Conservation (phyloP, 2,329 filamentous ascomycete genomes). For the Leptographium galeiforme region DNA sequence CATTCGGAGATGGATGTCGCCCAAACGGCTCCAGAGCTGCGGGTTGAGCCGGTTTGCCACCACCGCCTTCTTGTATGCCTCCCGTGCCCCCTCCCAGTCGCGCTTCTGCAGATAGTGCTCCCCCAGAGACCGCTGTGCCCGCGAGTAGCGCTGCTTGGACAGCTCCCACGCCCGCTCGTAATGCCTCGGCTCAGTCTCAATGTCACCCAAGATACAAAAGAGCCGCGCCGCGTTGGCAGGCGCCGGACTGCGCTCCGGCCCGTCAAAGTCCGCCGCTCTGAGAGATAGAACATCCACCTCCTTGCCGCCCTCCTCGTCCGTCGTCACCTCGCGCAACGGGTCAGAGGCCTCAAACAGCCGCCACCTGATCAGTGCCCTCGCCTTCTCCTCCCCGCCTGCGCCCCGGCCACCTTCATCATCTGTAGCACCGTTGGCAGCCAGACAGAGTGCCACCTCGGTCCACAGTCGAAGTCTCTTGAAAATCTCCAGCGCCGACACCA, state of each 20-base stretch:
- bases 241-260: constrained; percentile 54
- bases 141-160: constrained; percentile 65
- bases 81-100: constrained; percentile 55
- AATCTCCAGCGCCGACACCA: constrained; percentile 85
- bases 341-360: constrained; percentile 60
- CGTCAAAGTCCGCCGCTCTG: constrained; percentile 38
- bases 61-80: constrained; percentile 67
- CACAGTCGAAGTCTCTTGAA: constrained; percentile 88
- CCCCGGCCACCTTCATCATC: constrained; percentile 42
- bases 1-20: constrained; percentile 73
- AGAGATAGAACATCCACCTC: constrained; percentile 44
- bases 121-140: constrained; percentile 78
- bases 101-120: constrained; percentile 58
- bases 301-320: constrained; percentile 33
- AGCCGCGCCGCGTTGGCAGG: constrained; percentile 75
- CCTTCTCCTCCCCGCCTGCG: constrained; percentile 61
- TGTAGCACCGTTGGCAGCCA: constrained; percentile 49
- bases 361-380: constrained; percentile 59
- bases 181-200: constrained; percentile 59
- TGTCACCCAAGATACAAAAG: constrained; percentile 86
- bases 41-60: constrained; percentile 69
- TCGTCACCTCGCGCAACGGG: constrained; percentile 10
- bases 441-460: constrained; percentile 88
- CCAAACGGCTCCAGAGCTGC: constrained; percentile 77
- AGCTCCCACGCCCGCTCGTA: constrained; percentile 84